Evolutionary conservation across 179 eudicot species (phyloP).

Genomic region (Carnegiea gigantea): DNA sequence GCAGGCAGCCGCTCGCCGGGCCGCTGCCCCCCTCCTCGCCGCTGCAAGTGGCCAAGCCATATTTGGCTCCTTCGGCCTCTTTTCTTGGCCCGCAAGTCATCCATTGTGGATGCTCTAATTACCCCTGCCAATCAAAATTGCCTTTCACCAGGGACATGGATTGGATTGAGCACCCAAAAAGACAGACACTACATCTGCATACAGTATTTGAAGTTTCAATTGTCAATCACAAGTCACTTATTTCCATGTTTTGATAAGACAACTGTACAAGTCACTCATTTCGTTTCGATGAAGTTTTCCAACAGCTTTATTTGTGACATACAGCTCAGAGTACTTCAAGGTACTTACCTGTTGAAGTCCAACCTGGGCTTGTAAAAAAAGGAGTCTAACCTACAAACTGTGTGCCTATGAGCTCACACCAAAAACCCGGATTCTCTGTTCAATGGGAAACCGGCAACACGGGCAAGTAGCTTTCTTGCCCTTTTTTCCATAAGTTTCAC

Average conservation of each 20-base stretch:
- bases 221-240: slow-evolving; percentile 15
- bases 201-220: slow-evolving; percentile 11
- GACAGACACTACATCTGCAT: not conserved
- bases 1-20: too few relatives aligned
- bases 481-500: slow-evolving; percentile 70
- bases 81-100: too few relatives aligned
- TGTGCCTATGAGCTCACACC: slow-evolving; percentile 72
- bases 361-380: not conserved
- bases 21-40: too few relatives aligned
- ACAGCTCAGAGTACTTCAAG: not conserved
- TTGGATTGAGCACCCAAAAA: not conserved
- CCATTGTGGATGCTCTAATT: too few relatives aligned
- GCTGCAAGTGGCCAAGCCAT: too few relatives aligned
- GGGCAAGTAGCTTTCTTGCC: slow-evolving; percentile 75
- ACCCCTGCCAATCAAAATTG: too few relatives aligned
- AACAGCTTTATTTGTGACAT: slow-evolving; percentile 25
- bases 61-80: too few relatives aligned
- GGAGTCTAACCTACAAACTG: not conserved
- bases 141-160: not conserved
- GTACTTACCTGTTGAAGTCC: not conserved
- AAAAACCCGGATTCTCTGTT: slow-evolving; percentile 81
- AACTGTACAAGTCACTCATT: slow-evolving; percentile 24
- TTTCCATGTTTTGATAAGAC: not conserved
- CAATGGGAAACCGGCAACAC: slow-evolving; percentile 71
- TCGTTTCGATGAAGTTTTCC: not conserved